A percentile compares a stretch with the other conserved stretches of the same genome.
Evolutionary conservation across 805 yeast species (phyloP).

Genomic region (Ogataea sp.): DNA sequence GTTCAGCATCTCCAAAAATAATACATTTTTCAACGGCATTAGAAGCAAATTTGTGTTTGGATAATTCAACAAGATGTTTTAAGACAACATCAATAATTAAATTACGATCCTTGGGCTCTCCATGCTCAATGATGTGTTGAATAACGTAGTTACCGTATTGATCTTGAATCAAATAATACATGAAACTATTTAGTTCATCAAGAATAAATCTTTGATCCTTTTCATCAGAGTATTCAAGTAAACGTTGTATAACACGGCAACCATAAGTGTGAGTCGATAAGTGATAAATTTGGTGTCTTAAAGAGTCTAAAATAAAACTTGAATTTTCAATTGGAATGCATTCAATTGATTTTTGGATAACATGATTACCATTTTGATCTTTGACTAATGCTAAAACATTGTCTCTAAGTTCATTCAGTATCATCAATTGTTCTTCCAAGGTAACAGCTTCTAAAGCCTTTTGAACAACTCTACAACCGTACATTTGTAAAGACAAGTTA

Average conservation of each 20-base stretch:
- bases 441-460: conserved; percentile 75
- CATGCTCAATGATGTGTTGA: conserved; percentile 87
- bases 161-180: conserved; percentile 78
- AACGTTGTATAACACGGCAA: conserved; percentile 91
- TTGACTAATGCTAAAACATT: conserved; percentile 64
- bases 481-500: conserved; percentile 83
- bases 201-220: conserved; percentile 63
- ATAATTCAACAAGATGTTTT: conserved; percentile 56
- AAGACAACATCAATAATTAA: conserved; percentile 59
- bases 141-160: conserved; percentile 98
- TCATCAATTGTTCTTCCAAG: conserved; percentile 52
- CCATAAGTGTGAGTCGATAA: conserved; percentile 95
- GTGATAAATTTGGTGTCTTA: conserved; percentile 68
- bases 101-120: conserved; percentile 50
- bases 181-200: conserved; percentile 61
- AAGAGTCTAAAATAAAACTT: conserved; percentile 63
- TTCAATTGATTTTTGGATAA: conserved; percentile 91
- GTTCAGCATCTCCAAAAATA: conserved; percentile 55
- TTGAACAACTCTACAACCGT: conserved; percentile 96
- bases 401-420: conserved; percentile 60
- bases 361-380: conserved; percentile 98
- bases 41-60: conserved; percentile 96
- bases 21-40: conserved; percentile 96
- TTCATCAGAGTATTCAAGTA: conserved; percentile 67
- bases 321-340: conserved; percentile 64